Evolutionary conservation across 139 green algal genomes (phyloP).

Genomic region (Gonium pectorale): DNA sequence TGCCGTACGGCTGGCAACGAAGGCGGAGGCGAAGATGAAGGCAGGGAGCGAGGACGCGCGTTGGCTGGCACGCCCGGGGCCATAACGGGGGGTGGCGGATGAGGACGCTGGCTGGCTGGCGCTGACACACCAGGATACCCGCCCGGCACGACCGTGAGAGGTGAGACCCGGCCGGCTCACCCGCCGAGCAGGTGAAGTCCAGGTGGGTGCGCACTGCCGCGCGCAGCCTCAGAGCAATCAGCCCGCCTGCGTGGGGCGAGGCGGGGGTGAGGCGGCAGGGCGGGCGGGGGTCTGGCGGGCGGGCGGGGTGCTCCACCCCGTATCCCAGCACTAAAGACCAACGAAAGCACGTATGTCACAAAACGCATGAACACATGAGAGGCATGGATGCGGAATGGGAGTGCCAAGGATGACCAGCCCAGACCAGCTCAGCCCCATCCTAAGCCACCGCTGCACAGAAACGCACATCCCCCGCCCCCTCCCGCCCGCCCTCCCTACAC

Average conservation of each 20-base stretch:
- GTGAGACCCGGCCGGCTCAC: too few relatives aligned
- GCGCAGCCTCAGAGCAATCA: constrained; percentile 72
- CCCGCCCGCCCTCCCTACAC: neutral
- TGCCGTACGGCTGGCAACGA: too few relatives aligned
- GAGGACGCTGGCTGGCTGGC: neutral
- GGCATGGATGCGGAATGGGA: too few relatives aligned
- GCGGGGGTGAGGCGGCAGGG: neutral
- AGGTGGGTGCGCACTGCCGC: constrained; percentile 67
- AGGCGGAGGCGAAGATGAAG: too few relatives aligned
- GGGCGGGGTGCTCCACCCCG: too few relatives aligned
- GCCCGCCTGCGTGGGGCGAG: constrained; percentile 38
- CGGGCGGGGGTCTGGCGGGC: neutral
- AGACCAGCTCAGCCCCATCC: neutral
- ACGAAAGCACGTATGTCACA: too few relatives aligned
- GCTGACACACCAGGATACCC: neutral
- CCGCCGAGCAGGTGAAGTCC: constrained; percentile 47
- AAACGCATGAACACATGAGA: too few relatives aligned
- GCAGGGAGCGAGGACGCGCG: too few relatives aligned
- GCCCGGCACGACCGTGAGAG: neutral
- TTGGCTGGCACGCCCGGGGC: too few relatives aligned
- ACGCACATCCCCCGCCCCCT: neutral
- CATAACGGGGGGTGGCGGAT: too few relatives aligned
- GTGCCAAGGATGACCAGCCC: too few relatives aligned
- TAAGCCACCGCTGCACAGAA: neutral
- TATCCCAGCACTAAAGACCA: too few relatives aligned